Base-by-base conservation (phyloP, 176 grass and related monocot species). In the Oryza punctata region DNA sequence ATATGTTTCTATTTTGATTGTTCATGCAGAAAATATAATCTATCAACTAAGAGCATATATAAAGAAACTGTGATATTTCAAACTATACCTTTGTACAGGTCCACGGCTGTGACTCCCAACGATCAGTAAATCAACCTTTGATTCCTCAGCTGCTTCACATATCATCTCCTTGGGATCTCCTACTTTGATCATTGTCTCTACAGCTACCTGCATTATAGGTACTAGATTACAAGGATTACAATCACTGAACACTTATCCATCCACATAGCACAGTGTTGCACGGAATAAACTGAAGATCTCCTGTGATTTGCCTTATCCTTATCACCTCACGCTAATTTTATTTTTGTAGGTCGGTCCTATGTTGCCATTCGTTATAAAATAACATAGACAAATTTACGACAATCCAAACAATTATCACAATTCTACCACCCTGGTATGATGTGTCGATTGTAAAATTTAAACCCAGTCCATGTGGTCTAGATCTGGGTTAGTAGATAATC, bases 111-210 rank as follows among this genome's bases (percentile, higher is more conserved):
- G 90, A 47, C 80, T 97, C 44, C 94, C 92, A 44, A 94, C 45
- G 70, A 94, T 65, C 3, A 97, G 85, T 85, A 97, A 78, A 49
- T 90, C 83, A 9, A 97, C 80, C 65, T 89, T 87, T 77, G 49
- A 72, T 57, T 82, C 79, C 45, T 97, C 87, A 38, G 76, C 90
- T 60, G 75, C 80, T 85, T 88, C 54, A 49, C 92, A 94, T 59
- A 97, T 92, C 50, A 69, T 76, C 70, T 94, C 91, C 83, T 94
- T 97, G 15, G 91, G 83, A 70, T 97, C 89, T 29, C 94, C 93
- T 15, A 90, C 70, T 38, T 88, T 90, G 14, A 74, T 79, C 29
- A 86, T 78, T 77, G 90, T 84, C 79, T 92, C 93, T 57, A 65
- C 87, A 60, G 28, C 45, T 81, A 86, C 75, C 93, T 92, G 69